phyloP scores from a whole-genome alignment of 2,329 filamentous ascomycete species.

The Talaromyces sp. region DNA sequence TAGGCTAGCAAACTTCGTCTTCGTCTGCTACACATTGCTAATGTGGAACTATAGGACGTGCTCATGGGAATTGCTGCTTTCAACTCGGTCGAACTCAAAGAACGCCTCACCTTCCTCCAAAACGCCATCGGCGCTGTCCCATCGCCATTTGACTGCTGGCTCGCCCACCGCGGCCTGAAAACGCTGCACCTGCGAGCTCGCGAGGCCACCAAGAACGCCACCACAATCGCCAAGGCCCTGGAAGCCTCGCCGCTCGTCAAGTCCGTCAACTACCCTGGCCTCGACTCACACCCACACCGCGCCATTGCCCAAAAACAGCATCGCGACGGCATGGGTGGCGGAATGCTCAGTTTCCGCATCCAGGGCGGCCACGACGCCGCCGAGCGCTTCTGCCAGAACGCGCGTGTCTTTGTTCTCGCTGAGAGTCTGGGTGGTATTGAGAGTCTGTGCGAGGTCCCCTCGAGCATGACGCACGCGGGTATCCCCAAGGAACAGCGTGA shows the following conservation, averaged over 20 bases:
- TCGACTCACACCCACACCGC: conserved; percentile 81
- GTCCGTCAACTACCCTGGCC: conserved; percentile 90
- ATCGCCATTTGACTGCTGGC: conserved; percentile 94
- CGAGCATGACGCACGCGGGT: conserved; percentile 94
- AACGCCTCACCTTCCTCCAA: conserved; percentile 81
- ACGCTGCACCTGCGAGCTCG: conserved; percentile 89
- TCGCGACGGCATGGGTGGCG: conserved; percentile 87
- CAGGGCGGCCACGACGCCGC: conserved; percentile 79
- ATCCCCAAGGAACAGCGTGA: conserved; percentile 89
- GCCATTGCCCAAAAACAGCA: conserved; percentile 85
- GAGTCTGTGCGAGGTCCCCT: conserved; percentile 84
- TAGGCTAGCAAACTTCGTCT: conserved; percentile 20
- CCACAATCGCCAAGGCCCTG: conserved; percentile 68
- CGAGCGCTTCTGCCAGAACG: conserved; percentile 85
- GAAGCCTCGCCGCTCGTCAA: conserved; percentile 77
- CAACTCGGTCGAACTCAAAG: conserved; percentile 75
- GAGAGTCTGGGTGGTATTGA: conserved; percentile 92
- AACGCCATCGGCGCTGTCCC: conserved; percentile 96
- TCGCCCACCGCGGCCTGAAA: conserved; percentile 94
- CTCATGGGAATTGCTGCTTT: conserved; percentile 97
- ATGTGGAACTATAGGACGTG: conserved; percentile 59
- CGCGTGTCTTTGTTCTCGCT: conserved; percentile 85
- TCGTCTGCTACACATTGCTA: neutral
- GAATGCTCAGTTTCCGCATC: conserved; percentile 96
- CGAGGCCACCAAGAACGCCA: conserved; percentile 78